A percentile compares a stretch with the other conserved stretches of the same genome.
These are phyloP conservation scores for Entoloma clypeatum DNA, from an alignment of 1,284 basidiomycete species.

Conservation along the genomic window DNA sequence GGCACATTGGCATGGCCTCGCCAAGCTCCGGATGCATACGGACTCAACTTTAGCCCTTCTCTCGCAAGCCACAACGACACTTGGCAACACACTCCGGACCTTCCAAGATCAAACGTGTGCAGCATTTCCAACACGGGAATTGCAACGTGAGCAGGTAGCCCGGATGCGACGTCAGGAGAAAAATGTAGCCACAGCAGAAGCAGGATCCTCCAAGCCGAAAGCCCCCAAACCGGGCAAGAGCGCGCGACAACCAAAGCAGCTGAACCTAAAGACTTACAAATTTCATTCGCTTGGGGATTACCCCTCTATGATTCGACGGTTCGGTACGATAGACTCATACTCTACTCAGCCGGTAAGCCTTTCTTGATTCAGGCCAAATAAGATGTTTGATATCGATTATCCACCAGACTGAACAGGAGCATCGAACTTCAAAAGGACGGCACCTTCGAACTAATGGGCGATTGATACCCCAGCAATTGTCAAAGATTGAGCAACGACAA, in stretches of 20 bases:
- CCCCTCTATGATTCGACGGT: conserved; percentile 9
- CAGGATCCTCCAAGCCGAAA: conserved; percentile 6
- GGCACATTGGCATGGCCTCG: no score
- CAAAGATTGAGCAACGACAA: not conserved
- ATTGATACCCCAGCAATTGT: not conserved
- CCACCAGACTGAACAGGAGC: conserved; percentile 19
- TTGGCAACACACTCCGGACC: conserved; percentile 7
- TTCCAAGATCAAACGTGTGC: conserved; percentile 11
- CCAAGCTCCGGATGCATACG: no score
- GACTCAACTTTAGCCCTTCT: no score
- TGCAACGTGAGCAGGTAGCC: conserved; percentile 13
- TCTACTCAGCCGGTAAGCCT: no score
- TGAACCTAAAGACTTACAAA: conserved; percentile 21
- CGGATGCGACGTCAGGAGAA: no score
- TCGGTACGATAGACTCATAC: no score
- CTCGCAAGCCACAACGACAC: conserved; percentile 2
- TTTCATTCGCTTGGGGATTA: conserved; percentile 22
- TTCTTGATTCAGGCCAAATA: no score
- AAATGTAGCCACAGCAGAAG: conserved; percentile 2
- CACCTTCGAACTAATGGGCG: not conserved
- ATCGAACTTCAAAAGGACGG: conserved; percentile 8
- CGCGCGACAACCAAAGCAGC: conserved; percentile 10
- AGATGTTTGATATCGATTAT: no score
- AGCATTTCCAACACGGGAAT: conserved; percentile 12
- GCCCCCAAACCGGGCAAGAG: not conserved